Evolutionary conservation across 139 green algal species (phyloP), one percentile per base, ranked within the genome.

Genomic region (Chlamydomonas applanata): DNA sequence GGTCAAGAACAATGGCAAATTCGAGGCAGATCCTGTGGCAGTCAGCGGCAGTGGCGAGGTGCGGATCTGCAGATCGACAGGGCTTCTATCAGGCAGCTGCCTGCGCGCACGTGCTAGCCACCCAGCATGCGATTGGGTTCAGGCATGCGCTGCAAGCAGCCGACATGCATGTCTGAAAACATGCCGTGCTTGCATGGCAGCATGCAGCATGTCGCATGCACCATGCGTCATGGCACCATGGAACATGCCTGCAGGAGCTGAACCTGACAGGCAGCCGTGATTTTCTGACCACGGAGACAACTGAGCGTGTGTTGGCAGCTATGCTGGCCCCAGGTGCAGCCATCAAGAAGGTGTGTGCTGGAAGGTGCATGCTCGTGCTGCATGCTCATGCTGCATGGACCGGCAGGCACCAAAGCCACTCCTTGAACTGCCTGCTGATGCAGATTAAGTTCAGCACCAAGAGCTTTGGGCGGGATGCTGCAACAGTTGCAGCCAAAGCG

Each of bases 361-460:
- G n/a, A n/a, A n/a, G n/a, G n/a, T n/a, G n/a, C n/a, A n/a, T n/a
- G n/a, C n/a, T n/a, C n/a, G n/a, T n/a, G n/a, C n/a, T n/a, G n/a
- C n/a, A n/a, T n/a, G n/a, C n/a, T n/a, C n/a, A n/a, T n/a, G n/a
- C n/a, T n/a, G n/a, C n/a, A n/a, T n/a, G n/a, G n/a, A n/a, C n/a
- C n/a, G 5, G n/a, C 22, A 9, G 57, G n/a, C 56, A 30, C 13
- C 56, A 33, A 63, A 63, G 20, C 56, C 13, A 13, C 14, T 63
- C 7, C 7, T 13, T 11, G 14, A 29, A 33, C 19, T 20, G 27
- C 24, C 5, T 72, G 36, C 73, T 29, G 4, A n/a, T 24, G 60
- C 89, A 93, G 86, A 86, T 98, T 70, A 89, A 87, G 57, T 90
- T 98, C 71, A 93, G 84, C 83, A 97, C 88, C 73, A 97, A 98